These are phyloP conservation scores for Metschnikowia shivogae DNA, from an alignment of 805 yeast species.

Conservation along the genomic window DNA sequence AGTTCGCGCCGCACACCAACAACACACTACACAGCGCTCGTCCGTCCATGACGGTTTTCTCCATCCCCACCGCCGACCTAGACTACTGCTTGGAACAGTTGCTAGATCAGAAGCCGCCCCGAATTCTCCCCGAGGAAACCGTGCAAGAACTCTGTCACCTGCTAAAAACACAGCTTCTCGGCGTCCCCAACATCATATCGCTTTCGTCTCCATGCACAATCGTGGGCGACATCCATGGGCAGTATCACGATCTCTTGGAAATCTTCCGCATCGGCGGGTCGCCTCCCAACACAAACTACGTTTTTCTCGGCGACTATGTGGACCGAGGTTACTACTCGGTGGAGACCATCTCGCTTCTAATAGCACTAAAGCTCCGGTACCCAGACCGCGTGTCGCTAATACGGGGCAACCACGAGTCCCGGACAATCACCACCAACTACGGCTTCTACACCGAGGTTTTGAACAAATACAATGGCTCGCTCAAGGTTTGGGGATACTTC, in stretches of 20 bases:
- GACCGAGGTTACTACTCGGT: constrained; percentile 93
- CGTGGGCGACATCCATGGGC: constrained; percentile 98
- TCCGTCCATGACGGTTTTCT: constrained; percentile 28
- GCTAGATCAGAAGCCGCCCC: constrained; percentile 39
- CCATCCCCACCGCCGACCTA: constrained; percentile 34
- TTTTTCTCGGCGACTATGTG: constrained; percentile 93
- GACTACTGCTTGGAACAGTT: constrained; percentile 42
- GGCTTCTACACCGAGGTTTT: constrained; percentile 96
- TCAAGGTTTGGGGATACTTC: constrained; percentile 79
- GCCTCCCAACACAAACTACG: constrained; percentile 88
- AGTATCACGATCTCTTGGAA: constrained; percentile 88
- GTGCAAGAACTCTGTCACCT: constrained; percentile 42
- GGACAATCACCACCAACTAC: constrained; percentile 95
- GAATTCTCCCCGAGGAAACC: constrained; percentile 38
- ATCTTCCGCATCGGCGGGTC: constrained; percentile 91
- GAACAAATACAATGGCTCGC: constrained; percentile 72
- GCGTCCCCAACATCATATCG: constrained; percentile 84
- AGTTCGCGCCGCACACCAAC: constrained; percentile 2
- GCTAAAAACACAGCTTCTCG: constrained; percentile 72
- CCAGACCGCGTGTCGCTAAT: constrained; percentile 78
- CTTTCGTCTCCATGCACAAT: constrained; percentile 85
- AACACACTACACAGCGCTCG: background rate
- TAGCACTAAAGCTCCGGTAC: constrained; percentile 80
- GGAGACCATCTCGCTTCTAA: constrained; percentile 82
- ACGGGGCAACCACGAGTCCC: constrained; percentile 93